These are phyloP conservation scores for Brettanomyces sp. DNA, from an alignment of 805 yeast genomes.

Conservation along the genomic window DNA sequence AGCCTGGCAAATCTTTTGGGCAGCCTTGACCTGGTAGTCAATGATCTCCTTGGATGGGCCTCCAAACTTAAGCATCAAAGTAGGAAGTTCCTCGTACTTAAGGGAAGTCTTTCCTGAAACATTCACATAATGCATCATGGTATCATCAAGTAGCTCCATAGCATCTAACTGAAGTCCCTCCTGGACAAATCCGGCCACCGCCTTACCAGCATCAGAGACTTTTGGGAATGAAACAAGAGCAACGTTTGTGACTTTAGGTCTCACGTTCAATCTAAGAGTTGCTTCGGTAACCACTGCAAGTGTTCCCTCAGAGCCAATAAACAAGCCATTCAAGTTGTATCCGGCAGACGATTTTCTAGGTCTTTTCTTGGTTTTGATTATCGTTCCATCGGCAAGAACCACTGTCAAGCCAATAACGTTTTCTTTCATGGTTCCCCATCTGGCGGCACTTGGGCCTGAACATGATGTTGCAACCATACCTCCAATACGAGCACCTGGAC, in stretches of 20 bases:
- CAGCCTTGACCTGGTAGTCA: slow-evolving; percentile 39
- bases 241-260: slow-evolving; percentile 52
- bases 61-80: slow-evolving; percentile 67
- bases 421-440: slow-evolving; percentile 80
- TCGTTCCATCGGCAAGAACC: slow-evolving; percentile 73
- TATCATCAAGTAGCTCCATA: slow-evolving; percentile 65
- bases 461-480: slow-evolving; percentile 75
- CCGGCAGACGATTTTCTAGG: slow-evolving; percentile 78
- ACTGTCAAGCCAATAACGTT: slow-evolving; percentile 60
- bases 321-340: slow-evolving; percentile 65
- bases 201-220: slow-evolving; percentile 56
- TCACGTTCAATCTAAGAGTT: slow-evolving; percentile 57
- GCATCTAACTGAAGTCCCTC: slow-evolving; percentile 71
- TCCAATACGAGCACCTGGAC: slow-evolving; percentile 74
- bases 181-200: slow-evolving; percentile 59
- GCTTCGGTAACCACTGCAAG: slow-evolving; percentile 64
- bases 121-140: slow-evolving; percentile 68
- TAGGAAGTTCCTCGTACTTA: slow-evolving; percentile 60
- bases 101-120: slow-evolving; percentile 43
- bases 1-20: slow-evolving; percentile 32
- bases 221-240: slow-evolving; percentile 66
- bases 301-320: slow-evolving; percentile 82
- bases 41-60: slow-evolving; percentile 47
- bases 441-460: slow-evolving; percentile 71
- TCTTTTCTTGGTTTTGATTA: slow-evolving; percentile 63